These are phyloP conservation scores for Bryum argenteum DNA, from an alignment of 225 moss, liverwort and hornwort genomes.

Conservation along the genomic window DNA sequence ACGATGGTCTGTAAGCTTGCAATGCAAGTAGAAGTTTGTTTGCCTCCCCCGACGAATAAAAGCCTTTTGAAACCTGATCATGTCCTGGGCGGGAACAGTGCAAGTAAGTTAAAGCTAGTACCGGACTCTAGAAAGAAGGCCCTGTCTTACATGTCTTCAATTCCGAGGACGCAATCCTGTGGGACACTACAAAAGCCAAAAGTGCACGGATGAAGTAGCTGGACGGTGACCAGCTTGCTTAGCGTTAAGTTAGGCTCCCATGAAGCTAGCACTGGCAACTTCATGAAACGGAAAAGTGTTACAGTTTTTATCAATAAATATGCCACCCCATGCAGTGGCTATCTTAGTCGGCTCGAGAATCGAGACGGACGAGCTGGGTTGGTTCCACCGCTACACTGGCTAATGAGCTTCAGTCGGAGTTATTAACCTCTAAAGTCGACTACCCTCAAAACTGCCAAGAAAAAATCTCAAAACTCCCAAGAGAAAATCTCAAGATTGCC, in stretches of 20 bases:
- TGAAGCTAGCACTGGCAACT: background rate
- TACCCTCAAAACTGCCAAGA: background rate
- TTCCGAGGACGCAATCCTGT: background rate
- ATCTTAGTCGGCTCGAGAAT: background rate
- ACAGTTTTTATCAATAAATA: background rate
- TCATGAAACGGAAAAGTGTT: slow-evolving; percentile 10
- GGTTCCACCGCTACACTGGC: background rate
- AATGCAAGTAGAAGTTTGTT: background rate
- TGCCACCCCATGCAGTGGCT: background rate
- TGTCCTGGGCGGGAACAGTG: too few species aligned
- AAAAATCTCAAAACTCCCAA: too few species aligned
- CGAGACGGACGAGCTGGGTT: background rate
- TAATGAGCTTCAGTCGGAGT: background rate
- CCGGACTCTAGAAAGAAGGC: too few species aligned
- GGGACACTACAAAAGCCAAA: slow-evolving; percentile 9
- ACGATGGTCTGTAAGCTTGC: too few species aligned
- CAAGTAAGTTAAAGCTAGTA: background rate
- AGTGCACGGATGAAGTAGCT: slow-evolving; percentile 25
- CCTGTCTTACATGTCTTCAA: background rate
- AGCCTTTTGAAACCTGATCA: too few species aligned
- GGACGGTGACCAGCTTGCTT: slow-evolving; percentile 25
- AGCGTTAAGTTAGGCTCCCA: too few species aligned
- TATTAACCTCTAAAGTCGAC: too few species aligned
- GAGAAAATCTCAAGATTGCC: too few species aligned
- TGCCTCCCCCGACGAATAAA: too few species aligned